Percentiles rank a stretch among this genome's conserved stretches.
phyloP scores from a whole-genome alignment of 352 stramenopile species.

The Globisporangium spinosum region DNA sequence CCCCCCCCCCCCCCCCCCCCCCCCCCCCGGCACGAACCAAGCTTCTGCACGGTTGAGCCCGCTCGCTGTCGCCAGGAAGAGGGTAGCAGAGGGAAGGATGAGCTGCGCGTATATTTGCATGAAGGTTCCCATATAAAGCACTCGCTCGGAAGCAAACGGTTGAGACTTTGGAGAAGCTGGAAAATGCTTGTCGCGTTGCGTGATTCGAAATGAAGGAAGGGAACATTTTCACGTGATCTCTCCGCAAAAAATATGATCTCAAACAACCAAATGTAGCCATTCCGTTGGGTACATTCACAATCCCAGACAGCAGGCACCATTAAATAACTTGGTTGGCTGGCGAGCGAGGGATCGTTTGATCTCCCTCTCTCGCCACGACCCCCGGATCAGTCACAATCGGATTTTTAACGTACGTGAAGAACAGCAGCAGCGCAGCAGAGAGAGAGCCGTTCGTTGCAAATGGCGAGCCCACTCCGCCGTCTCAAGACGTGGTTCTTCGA shows the following conservation, averaged over 20 bases:
- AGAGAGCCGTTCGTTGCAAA: too few relatives aligned
- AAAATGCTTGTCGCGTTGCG: not conserved
- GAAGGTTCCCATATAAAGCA: too few relatives aligned
- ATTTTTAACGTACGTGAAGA: not conserved
- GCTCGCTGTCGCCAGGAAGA: too few relatives aligned
- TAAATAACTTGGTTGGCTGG: not conserved
- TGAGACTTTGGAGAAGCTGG: not conserved
- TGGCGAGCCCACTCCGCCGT: not conserved
- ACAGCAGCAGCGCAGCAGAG: not conserved
- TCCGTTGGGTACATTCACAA: not conserved
- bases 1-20: too few relatives aligned
- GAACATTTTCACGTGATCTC: not conserved
- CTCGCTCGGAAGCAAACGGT: too few relatives aligned
- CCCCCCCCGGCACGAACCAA: too few relatives aligned
- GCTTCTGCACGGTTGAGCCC: too few relatives aligned
- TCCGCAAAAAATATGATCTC: not conserved
- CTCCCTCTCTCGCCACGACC: not conserved
- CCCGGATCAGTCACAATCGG: not conserved
- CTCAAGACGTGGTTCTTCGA: not conserved
- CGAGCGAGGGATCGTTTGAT: not conserved
- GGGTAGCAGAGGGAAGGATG: too few relatives aligned
- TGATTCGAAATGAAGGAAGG: too few relatives aligned
- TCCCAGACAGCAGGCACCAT: too few relatives aligned
- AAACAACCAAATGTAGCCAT: not conserved
- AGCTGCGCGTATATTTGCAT: too few relatives aligned